Conservation (phyloP, 2,329 filamentous ascomycete genomes). For the Nothopassalora personata region DNA sequence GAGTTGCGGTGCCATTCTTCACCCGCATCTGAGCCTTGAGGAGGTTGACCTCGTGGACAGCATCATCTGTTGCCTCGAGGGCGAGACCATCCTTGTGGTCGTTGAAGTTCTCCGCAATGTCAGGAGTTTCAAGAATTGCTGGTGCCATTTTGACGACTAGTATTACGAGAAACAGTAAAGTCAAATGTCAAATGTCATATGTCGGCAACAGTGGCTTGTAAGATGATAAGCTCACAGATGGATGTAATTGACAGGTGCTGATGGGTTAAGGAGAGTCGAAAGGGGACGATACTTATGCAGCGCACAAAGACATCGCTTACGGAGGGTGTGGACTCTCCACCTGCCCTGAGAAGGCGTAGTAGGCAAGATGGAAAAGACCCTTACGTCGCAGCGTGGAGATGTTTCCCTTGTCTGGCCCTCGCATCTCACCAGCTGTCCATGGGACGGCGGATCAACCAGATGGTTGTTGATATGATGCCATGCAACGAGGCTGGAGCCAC, state of each 20-base stretch:
- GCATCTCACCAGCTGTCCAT: not conserved
- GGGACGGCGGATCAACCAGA: not conserved
- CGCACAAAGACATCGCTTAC: slow-evolving; percentile 1
- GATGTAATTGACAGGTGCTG: not conserved
- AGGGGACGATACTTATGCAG: slow-evolving; percentile 3
- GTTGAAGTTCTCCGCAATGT: slow-evolving; percentile 41
- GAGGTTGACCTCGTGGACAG: slow-evolving; percentile 57
- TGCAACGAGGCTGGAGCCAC: slow-evolving; percentile 5
- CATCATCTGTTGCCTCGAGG: slow-evolving; percentile 54
- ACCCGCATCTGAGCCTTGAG: slow-evolving; percentile 51
- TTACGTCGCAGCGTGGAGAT: slow-evolving; percentile 3
- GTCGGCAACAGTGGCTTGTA: not conserved
- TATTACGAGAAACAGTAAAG: not conserved
- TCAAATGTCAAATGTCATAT: not conserved
- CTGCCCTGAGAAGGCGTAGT: slow-evolving; percentile 2
- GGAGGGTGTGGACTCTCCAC: slow-evolving; percentile 1
- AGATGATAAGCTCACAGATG: not conserved
- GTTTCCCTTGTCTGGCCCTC: slow-evolving; percentile 6
- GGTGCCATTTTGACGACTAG: slow-evolving; percentile 39
- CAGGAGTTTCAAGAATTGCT: slow-evolving; percentile 39
- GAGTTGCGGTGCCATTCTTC: slow-evolving; percentile 42
- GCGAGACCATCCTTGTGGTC: slow-evolving; percentile 52
- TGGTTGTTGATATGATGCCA: slow-evolving; percentile 1
- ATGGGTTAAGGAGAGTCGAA: not conserved
- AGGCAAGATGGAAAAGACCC: slow-evolving; percentile 3